phyloP scores from a whole-genome alignment of 805 yeast species.

The Wickerhamomyces bisporus region DNA sequence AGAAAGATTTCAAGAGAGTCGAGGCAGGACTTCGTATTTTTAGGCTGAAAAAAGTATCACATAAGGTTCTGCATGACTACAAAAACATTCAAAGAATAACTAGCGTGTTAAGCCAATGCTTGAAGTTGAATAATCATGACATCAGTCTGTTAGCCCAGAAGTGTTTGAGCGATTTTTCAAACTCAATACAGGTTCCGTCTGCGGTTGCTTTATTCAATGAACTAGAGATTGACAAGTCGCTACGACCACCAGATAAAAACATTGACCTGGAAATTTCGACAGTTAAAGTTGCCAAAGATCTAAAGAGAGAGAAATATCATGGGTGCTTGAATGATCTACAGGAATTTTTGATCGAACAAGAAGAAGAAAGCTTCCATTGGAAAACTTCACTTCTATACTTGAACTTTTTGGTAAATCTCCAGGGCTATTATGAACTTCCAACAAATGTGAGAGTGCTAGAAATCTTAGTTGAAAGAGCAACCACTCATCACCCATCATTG shows the following conservation, averaged over 20 bases:
- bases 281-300: slow-evolving; percentile 57
- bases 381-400: slow-evolving; percentile 44
- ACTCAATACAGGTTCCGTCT: slow-evolving; percentile 43
- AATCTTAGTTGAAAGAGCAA: slow-evolving; percentile 41
- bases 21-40: slow-evolving; percentile 62
- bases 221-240: slow-evolving; percentile 29
- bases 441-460: slow-evolving; percentile 36
- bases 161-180: slow-evolving; percentile 38
- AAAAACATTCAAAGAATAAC: slow-evolving; percentile 44
- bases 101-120: slow-evolving; percentile 46
- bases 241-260: slow-evolving; percentile 57
- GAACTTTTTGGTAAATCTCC: slow-evolving; percentile 46
- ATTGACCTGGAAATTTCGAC: slow-evolving; percentile 56
- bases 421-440: slow-evolving; percentile 46
- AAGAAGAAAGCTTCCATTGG: slow-evolving; percentile 45
- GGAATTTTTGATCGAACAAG: slow-evolving; percentile 25
- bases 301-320: slow-evolving; percentile 42
- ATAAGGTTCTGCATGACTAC: slow-evolving; percentile 54
- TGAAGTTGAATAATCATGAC: slow-evolving; percentile 49
- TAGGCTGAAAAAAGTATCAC: slow-evolving; percentile 49
- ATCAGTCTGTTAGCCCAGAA: slow-evolving; percentile 51
- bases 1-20: slow-evolving; percentile 47
- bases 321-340: slow-evolving; percentile 40
- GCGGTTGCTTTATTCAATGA: slow-evolving; percentile 48
- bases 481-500: slow-evolving; percentile 64